A percentile compares a stretch with the other conserved stretches of the same genome.
phyloP scores from a whole-genome alignment of 768 basidiomycete genomes.

The Galerina sulciceps region DNA sequence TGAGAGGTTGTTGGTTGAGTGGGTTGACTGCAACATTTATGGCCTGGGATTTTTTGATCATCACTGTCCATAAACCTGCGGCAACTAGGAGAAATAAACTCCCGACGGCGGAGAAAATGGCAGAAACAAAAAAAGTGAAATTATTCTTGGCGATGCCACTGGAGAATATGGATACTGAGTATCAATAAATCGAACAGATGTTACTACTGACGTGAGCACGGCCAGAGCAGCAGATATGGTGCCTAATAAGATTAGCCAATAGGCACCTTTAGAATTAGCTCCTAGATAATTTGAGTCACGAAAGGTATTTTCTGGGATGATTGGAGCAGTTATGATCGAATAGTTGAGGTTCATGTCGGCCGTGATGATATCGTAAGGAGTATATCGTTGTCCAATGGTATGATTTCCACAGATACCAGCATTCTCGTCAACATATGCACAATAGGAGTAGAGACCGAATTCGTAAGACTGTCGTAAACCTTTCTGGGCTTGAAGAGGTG shows the following conservation, averaged over 20 bases:
- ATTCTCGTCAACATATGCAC: constrained; percentile 66
- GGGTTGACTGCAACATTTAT: constrained; percentile 56
- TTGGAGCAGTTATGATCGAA: constrained; percentile 52
- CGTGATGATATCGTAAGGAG: constrained; percentile 66
- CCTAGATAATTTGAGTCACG: constrained; percentile 65
- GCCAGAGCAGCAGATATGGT: constrained; percentile 70
- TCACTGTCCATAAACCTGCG: constrained; percentile 77
- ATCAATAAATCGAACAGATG: constrained; percentile 6
- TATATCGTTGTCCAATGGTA: constrained; percentile 60
- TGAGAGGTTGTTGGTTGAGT: constrained; percentile 44
- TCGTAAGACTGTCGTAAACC: constrained; percentile 76
- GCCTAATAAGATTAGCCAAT: constrained; percentile 76
- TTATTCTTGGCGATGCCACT: constrained; percentile 74
- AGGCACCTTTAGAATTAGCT: constrained; percentile 67
- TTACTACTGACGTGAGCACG: constrained; percentile 60
- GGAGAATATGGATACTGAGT: constrained; percentile 16
- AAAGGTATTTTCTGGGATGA: constrained; percentile 58
- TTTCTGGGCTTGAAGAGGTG: constrained; percentile 55
- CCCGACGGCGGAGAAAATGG: constrained; percentile 62
- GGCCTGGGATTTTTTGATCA: constrained; percentile 64
- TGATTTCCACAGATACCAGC: constrained; percentile 69
- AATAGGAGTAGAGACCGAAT: constrained; percentile 84
- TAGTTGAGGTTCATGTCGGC: constrained; percentile 74
- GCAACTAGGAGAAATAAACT: constrained; percentile 69
- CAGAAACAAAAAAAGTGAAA: constrained; percentile 69